Conservation (phyloP, 1,284 basidiomycete genomes). For the Inonotus hispidus region DNA sequence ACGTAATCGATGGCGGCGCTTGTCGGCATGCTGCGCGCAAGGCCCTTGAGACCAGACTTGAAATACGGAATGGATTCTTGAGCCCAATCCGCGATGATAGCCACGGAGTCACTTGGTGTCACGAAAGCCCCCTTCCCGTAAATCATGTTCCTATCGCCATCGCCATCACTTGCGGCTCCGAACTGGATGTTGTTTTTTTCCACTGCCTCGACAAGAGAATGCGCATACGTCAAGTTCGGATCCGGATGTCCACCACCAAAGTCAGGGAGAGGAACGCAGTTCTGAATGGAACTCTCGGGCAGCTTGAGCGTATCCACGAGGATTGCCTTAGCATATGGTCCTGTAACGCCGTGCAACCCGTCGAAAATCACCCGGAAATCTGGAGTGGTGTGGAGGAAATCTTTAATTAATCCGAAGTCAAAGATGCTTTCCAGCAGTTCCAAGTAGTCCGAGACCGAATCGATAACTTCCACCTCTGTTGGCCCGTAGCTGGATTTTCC, state of each 20-base stretch:
- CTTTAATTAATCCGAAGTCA: conserved; percentile 90
- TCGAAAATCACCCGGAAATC: conserved; percentile 93
- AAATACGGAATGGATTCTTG: conserved; percentile 94
- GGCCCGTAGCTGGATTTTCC: conserved; percentile 81
- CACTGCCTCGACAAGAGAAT: conserved; percentile 88
- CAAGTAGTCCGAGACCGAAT: conserved; percentile 91
- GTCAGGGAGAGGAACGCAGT: conserved; percentile 87
- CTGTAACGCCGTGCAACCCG: conserved; percentile 94
- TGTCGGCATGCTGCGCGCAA: conserved; percentile 97
- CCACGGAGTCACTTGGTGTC: conserved; percentile 95
- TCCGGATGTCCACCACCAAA: conserved; percentile 98
- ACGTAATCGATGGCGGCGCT: conserved; percentile 96
- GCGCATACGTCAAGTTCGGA: conserved; percentile 97
- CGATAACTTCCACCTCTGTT: conserved; percentile 85
- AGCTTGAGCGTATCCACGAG: conserved; percentile 85
- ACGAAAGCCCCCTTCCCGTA: conserved; percentile 98
- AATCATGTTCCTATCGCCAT: conserved; percentile 99
- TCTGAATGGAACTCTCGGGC: conserved; percentile 79
- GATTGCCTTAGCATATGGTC: conserved; percentile 91
- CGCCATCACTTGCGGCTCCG: conserved; percentile 95
- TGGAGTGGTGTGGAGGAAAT: conserved; percentile 69
- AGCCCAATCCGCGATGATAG: conserved; percentile 98
- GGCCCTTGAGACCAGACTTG: conserved; percentile 88
- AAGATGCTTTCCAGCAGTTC: conserved; percentile 85
- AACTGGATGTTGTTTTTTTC: conserved; percentile 86